Base-by-base conservation (phyloP, 805 yeast genomes). In the Middelhovenomyces tepae region DNA sequence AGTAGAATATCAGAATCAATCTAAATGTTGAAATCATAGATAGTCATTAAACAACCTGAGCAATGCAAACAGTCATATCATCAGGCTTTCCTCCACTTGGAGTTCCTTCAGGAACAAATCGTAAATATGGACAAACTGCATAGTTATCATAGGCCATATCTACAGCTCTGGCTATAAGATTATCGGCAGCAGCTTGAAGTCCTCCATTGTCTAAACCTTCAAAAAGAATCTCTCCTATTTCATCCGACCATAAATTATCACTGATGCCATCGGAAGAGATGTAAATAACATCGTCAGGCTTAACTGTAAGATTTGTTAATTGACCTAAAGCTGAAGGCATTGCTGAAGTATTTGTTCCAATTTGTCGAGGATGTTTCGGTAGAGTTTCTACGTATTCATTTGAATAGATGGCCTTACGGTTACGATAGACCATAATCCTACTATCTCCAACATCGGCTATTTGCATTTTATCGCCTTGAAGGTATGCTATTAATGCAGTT, bases 221-320 rank as follows among this genome's bases (percentile, higher is more conserved):
- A 25, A 36, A 34, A 6, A 42, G 25, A 20, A 26, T 32, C 11
- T 38, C 31, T 11, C 16, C 24, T 19, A 38, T 38, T 29, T 38
- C 42, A 11, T 38, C 36, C 15, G 40, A 38, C 42, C 42, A 38
- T 13, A 38, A 35, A 22, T 38, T 38, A 27, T 38, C 42, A 2
- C 42, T 32, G 7, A 38, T 28, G 1, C 42, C 42, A 27, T 38
- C 42, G n/a, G 42, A 37, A 19, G 37, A 31, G 34, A 36, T 33
- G 8, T 37, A 22, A 14, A 38, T 24, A n/a, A 38, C 22, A 11
- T 38, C 42, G 3, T 34, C 37, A 6, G 42, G 43, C 32, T 37
- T 13, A 9, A 38, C 28, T 9, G 38, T 32, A 35, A 38, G 28
- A 7, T 27, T 28, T 11, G 34, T 32, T 7, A 36, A 28, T 11